A percentile compares a stretch with the other conserved stretches of the same genome.
Evolutionary conservation across 805 yeast species (phyloP).

Genomic region (Metschnikowia anglica): DNA sequence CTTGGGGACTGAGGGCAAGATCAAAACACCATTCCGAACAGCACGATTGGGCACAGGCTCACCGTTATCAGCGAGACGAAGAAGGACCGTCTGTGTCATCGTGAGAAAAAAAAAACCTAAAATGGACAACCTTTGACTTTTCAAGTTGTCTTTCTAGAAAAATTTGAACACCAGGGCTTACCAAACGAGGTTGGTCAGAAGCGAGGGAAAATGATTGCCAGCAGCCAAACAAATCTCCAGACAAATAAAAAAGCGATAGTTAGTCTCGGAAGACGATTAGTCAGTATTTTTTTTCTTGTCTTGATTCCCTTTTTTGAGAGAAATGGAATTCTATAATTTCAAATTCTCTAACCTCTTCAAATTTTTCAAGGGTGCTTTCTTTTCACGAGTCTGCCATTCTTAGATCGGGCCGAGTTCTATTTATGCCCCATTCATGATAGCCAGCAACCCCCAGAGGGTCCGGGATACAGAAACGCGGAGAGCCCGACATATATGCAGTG

Average conservation of each 20-base stretch:
- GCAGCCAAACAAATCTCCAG: no score
- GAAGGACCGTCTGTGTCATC: slow-evolving; percentile 35
- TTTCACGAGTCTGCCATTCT: no score
- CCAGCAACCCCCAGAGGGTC: slow-evolving; percentile 8
- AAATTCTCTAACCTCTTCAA: not conserved
- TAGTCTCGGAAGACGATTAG: no score
- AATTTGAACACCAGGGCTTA: no score
- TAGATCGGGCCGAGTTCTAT: not conserved
- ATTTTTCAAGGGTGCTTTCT: not conserved
- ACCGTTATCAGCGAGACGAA: slow-evolving; percentile 48
- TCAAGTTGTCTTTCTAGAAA: no score
- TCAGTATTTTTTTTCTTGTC: not conserved
- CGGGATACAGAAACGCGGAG: slow-evolving; percentile 4
- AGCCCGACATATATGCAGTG: not conserved
- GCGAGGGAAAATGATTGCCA: no score
- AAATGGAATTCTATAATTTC: not conserved
- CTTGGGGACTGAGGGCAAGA: slow-evolving; percentile 46
- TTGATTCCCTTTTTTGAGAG: not conserved
- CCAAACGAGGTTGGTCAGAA: no score
- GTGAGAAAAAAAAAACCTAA: no score
- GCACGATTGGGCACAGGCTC: slow-evolving; percentile 42
- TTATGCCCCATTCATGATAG: slow-evolving; percentile 4
- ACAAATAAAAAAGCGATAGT: no score
- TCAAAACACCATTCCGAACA: slow-evolving; percentile 47
- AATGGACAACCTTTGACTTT: no score